Evolutionary conservation across 2,329 filamentous ascomycete genomes (phyloP), one percentile per base, ranked within the genome.

Genomic region (Aspergillus quadricinctus): DNA sequence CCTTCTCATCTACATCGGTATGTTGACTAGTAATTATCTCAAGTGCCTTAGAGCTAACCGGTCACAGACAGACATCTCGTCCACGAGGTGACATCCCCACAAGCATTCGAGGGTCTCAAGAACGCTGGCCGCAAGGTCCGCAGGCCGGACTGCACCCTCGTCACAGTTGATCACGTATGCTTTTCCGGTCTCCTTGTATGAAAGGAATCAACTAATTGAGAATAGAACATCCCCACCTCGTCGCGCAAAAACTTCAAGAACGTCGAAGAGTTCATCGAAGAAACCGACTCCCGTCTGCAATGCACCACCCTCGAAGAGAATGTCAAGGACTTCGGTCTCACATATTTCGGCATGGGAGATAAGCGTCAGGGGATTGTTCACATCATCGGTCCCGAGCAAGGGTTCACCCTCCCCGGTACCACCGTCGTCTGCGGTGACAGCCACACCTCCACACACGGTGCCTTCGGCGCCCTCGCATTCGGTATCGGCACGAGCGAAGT

Each of bases 401-500:
- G 94, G 65, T 99, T 99, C 81, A 99, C 94, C 55, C 88, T 97
- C 40, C 94, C 94, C 45, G 94, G 91, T 65, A 97, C 94, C 54
- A 99, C 94, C 3, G 89, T 97, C 40, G 94, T 97, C 63, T 97
- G 94, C 72, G 94, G 94, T 75, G 94, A 99, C 82, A 96, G 90
- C 70, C 94, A 99, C 75, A 99, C 94, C 49, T 97, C 93, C 27
- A 99, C 94, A 61, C 94, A 99, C 77, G 94, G 94, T 68, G 94
- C 94, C 52, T 99, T 97, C 68, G 94, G 94, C 64, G 84, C 92
- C 66, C 85, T 97, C 60, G 94, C 94, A 43, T 96, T 96, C 71
- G 94, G 94, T 75, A 99, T 99, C 70, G 94, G 94, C 67, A 99
- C 94, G 60, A 96, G 90, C 72, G 94, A 99, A 79, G 94, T 97